Percentiles rank a stretch among this genome's conserved stretches.
These are phyloP conservation scores for Plantago major DNA, from an alignment of 257 asterid genomes.

Conservation along the genomic window DNA sequence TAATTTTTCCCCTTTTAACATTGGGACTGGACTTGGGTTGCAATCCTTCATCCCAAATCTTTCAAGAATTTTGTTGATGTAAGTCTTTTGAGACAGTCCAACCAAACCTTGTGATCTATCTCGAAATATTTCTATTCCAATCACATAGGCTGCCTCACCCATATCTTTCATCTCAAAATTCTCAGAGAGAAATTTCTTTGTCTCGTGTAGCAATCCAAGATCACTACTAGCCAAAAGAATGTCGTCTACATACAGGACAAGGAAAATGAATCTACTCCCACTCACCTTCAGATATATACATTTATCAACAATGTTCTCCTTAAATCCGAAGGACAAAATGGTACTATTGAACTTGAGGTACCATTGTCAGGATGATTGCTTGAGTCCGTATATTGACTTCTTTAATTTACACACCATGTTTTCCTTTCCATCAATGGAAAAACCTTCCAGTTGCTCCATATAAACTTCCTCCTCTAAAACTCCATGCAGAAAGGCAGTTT, in stretches of 20 bases:
- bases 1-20: no score
- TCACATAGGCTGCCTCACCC: background rate
- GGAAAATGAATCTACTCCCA: background rate
- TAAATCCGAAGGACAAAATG: background rate
- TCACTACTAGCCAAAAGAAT: background rate
- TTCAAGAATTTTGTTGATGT: no score
- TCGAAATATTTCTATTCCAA: background rate
- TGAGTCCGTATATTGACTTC: constrained; percentile 3
- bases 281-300: background rate
- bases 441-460: background rate
- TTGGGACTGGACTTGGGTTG: no score
- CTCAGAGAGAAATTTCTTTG: background rate
- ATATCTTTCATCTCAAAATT: background rate
- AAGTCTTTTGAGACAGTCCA: background rate
- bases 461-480: background rate
- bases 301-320: background rate
- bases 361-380: constrained; percentile 1
- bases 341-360: constrained; percentile 6
- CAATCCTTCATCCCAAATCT: no score
- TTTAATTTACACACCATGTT: constrained; percentile 4
- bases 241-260: constrained; percentile 1
- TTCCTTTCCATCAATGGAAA: background rate
- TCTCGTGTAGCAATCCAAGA: background rate
- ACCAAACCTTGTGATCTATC: constrained; percentile 7
- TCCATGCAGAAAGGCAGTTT: no score